Conservation (phyloP, 768 basidiomycete species). For the Boletus sp. region DNA sequence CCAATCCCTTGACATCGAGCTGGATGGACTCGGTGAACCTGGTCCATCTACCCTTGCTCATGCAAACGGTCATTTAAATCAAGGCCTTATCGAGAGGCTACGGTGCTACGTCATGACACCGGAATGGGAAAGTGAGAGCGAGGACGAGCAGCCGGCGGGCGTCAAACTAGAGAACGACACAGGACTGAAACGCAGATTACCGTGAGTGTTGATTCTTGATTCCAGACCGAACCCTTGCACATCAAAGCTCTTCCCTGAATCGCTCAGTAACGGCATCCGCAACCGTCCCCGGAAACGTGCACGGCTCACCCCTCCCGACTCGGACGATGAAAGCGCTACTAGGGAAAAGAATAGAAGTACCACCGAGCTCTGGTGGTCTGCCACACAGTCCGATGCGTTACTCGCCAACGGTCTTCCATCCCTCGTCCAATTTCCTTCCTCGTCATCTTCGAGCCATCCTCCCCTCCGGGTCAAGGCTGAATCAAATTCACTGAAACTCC, state of each 20-base stretch:
- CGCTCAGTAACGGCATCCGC: slow-evolving; percentile 22
- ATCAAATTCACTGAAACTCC: slow-evolving; percentile 6
- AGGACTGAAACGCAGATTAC: slow-evolving; percentile 64
- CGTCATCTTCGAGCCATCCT: slow-evolving; percentile 9
- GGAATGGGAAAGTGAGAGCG: slow-evolving; percentile 39
- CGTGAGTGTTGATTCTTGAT: slow-evolving; percentile 19
- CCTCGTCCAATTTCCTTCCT: slow-evolving; percentile 37
- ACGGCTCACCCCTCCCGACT: slow-evolving; percentile 45
- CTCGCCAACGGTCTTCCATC: slow-evolving; percentile 64
- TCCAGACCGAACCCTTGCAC: not conserved
- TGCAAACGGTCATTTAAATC: slow-evolving; percentile 29
- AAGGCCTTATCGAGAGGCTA: slow-evolving; percentile 20
- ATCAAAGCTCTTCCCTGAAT: not conserved
- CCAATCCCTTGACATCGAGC: slow-evolving; percentile 52
- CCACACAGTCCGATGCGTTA: slow-evolving; percentile 58
- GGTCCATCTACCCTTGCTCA: slow-evolving; percentile 34
- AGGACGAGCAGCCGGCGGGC: slow-evolving; percentile 29
- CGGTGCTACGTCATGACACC: slow-evolving; percentile 14
- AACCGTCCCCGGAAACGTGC: slow-evolving; percentile 62
- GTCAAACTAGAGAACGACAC: slow-evolving; percentile 30
- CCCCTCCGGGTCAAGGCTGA: slow-evolving; percentile 11
- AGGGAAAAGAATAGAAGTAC: slow-evolving; percentile 40
- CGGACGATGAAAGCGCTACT: slow-evolving; percentile 29
- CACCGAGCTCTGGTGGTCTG: slow-evolving; percentile 73
- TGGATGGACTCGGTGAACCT: slow-evolving; percentile 40